Evolutionary conservation across 306 rosid species (phyloP).

Genomic region (Lablab purpureus): DNA sequence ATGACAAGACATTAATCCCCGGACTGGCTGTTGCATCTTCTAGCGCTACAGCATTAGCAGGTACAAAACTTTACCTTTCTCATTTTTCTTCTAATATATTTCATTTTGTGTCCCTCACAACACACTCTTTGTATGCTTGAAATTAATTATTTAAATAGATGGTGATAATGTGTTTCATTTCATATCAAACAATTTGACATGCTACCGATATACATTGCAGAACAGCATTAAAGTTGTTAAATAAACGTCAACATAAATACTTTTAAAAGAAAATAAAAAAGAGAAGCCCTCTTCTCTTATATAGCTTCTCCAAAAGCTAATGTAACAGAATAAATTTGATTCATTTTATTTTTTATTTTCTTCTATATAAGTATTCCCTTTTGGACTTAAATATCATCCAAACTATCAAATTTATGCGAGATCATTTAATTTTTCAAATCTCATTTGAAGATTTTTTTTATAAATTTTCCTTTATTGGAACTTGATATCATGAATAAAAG

Average conservation of each 20-base stretch:
- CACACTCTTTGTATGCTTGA: background rate
- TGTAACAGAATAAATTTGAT: background rate
- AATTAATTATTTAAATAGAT: background rate
- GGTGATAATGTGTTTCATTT: background rate
- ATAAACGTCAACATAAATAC: background rate
- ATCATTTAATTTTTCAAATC: too few species aligned
- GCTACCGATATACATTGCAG: background rate
- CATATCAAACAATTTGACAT: conserved; percentile 26
- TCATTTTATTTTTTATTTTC: background rate
- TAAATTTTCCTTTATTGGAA: too few species aligned
- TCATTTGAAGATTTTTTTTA: too few species aligned
- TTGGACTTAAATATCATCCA: too few species aligned
- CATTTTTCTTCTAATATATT: conserved; percentile 34
- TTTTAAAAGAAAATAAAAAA: background rate
- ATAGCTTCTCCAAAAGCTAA: background rate
- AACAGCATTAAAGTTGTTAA: background rate
- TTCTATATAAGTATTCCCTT: background rate
- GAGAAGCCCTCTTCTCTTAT: background rate
- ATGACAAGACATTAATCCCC: conserved; percentile 84
- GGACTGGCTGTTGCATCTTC: conserved; percentile 92
- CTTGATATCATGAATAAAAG: too few species aligned
- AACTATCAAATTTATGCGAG: too few species aligned
- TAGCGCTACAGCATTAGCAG: conserved; percentile 83
- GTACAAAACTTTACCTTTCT: conserved; percentile 44
- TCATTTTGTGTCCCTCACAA: background rate